Conservation (phyloP, 2,329 filamentous ascomycete genomes). For the Apiospora arundinis region DNA sequence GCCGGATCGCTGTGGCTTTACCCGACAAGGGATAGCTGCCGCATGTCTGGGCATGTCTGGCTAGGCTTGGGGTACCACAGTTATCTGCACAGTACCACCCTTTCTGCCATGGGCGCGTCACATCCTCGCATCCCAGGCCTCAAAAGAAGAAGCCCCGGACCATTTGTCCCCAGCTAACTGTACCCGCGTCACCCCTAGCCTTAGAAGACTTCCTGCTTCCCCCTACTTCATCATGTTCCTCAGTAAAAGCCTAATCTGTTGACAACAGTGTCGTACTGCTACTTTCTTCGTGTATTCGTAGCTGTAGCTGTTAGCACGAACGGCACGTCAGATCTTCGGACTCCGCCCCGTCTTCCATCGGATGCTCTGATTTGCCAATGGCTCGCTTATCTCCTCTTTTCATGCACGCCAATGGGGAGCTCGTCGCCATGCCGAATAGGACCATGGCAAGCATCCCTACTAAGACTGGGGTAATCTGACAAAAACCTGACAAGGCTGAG, state of each 20-base stretch:
- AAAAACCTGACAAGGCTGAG: not conserved
- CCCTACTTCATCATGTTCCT: not conserved
- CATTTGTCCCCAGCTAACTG: not conserved
- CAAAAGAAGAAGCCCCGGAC: not conserved
- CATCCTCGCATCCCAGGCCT: not conserved
- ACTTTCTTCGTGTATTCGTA: too few species aligned
- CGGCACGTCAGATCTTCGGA: not conserved
- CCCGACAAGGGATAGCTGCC: not conserved
- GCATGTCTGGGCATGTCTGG: not conserved
- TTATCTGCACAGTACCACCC: not conserved
- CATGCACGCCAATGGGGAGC: not conserved
- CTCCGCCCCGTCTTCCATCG: not conserved
- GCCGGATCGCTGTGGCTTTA: slow-evolving; percentile 23
- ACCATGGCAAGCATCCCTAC: not conserved
- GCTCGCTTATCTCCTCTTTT: not conserved
- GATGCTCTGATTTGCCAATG: not conserved
- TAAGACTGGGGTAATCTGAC: not conserved
- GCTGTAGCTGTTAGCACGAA: not conserved
- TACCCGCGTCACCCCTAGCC: too few species aligned
- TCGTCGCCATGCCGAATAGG: not conserved
- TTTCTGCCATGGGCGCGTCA: slow-evolving; percentile 2
- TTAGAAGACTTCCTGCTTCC: too few species aligned
- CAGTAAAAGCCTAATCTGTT: not conserved
- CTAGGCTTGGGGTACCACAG: not conserved
- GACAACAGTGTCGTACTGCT: not conserved